phyloP scores from a whole-genome alignment of 192 early-diverging fungal species.

The Coemansia sp. region DNA sequence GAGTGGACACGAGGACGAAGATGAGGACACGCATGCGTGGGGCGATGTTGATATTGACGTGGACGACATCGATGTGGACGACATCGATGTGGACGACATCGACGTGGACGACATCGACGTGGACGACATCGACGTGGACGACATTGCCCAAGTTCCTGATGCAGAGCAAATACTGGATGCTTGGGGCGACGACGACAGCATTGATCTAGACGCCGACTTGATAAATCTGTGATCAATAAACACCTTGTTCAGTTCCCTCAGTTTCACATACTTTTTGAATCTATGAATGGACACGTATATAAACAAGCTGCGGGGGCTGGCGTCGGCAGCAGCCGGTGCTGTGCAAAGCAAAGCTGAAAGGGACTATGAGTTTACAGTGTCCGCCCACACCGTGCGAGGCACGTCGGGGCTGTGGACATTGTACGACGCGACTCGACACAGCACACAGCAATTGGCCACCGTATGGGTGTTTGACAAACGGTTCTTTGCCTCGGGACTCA shows the following conservation, averaged over 20 bases:
- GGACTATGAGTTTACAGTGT: slow-evolving; percentile 32
- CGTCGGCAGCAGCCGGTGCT: slow-evolving; percentile 43
- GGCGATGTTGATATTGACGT: not conserved
- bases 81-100: too few relatives aligned
- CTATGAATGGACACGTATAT: slow-evolving; percentile 43
- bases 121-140: too few relatives aligned
- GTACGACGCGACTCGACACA: slow-evolving; percentile 59
- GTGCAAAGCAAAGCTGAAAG: slow-evolving; percentile 48
- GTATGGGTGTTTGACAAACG: slow-evolving; percentile 76
- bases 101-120: too few relatives aligned
- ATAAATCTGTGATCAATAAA: slow-evolving; percentile 17
- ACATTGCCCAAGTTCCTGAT: not conserved
- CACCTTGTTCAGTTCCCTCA: not conserved
- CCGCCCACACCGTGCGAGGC: slow-evolving; percentile 5
- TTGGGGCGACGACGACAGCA: slow-evolving; percentile 29
- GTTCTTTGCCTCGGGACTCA: slow-evolving; percentile 58
- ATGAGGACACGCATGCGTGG: not conserved
- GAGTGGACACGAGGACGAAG: too few relatives aligned
- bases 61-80: too few relatives aligned
- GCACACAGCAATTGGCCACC: slow-evolving; percentile 59
- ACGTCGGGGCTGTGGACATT: slow-evolving; percentile 72
- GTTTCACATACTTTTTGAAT: not conserved
- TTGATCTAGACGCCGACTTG: slow-evolving; percentile 37
- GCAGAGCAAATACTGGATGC: slow-evolving; percentile 13
- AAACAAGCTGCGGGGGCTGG: slow-evolving; percentile 49